A percentile compares a stretch with the other conserved stretches of the same genome.
phyloP scores from a whole-genome alignment of 768 basidiomycete genomes.

The Trametes cinnabarina region DNA sequence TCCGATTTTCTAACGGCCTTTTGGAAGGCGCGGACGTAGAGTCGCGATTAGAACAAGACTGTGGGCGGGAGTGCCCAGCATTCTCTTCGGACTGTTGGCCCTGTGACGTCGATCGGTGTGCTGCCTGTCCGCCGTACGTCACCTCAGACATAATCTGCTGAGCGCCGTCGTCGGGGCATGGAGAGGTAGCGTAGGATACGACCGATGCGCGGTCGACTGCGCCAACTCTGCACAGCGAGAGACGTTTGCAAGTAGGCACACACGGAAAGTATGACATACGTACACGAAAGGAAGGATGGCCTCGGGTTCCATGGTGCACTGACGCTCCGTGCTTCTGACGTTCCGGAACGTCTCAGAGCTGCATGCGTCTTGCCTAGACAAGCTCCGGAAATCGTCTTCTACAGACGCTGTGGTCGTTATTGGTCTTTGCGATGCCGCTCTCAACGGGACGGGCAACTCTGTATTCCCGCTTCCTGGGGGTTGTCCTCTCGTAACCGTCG shows the following conservation, averaged over 20 bases:
- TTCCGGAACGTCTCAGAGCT: background rate
- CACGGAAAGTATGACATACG: background rate
- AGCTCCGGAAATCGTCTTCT: background rate
- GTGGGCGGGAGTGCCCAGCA: background rate
- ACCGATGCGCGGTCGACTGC: background rate
- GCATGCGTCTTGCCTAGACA: background rate
- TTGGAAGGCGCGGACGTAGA: background rate
- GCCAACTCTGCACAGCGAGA: background rate
- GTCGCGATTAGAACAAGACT: conserved; percentile 3
- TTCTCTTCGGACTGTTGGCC: background rate
- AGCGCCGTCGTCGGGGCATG: background rate
- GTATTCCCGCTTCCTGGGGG: background rate
- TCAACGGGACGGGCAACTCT: background rate
- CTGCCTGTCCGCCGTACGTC: background rate
- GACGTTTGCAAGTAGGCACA: background rate
- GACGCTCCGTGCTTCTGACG: background rate
- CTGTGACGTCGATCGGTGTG: background rate
- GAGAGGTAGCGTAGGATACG: background rate
- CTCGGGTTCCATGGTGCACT: background rate
- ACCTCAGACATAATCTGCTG: background rate
- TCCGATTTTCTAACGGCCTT: background rate
- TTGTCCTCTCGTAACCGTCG: background rate
- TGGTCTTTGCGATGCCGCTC: background rate
- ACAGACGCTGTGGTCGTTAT: background rate
- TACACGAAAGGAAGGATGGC: background rate